phyloP scores from a whole-genome alignment of 2,329 filamentous ascomycete species.

The Ophiostoma triangulosporum region DNA sequence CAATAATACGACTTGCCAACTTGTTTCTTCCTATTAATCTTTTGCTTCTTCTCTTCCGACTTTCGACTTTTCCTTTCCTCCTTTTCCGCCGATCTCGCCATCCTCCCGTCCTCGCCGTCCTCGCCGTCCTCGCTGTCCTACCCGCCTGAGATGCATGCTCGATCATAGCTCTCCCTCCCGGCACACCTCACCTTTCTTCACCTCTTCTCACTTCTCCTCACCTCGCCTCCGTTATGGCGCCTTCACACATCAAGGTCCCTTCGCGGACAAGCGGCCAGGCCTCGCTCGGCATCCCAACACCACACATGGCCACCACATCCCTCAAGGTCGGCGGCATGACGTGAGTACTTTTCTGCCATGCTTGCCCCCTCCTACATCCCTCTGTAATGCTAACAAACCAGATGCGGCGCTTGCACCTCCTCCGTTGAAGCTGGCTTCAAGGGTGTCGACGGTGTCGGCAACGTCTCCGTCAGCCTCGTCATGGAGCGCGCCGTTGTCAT shows the following conservation, averaged over 20 bases:
- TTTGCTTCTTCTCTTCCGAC: neutral
- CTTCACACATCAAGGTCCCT: constrained; percentile 34
- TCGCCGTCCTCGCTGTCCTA: neutral
- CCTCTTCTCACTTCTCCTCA: neutral
- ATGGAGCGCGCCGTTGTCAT: constrained; percentile 93
- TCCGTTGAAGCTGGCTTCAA: constrained; percentile 90
- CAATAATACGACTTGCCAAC: neutral
- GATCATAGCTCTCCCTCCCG: neutral
- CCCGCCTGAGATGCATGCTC: neutral
- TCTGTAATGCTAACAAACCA: constrained; percentile 28
- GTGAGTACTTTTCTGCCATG: constrained; percentile 28
- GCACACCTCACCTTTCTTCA: neutral
- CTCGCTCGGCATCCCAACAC: constrained; percentile 27
- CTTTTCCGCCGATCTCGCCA: neutral
- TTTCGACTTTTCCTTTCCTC: neutral
- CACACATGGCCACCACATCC: constrained; percentile 78
- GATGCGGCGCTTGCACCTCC: constrained; percentile 86
- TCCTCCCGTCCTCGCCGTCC: neutral
- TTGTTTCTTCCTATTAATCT: neutral
- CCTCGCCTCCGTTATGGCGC: constrained; percentile 30
- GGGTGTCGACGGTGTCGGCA: constrained; percentile 65
- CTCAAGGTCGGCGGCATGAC: constrained; percentile 82
- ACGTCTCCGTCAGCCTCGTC: constrained; percentile 81
- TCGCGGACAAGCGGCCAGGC: constrained; percentile 18
- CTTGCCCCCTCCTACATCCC: neutral